phyloP scores from a whole-genome alignment of 345 rosid genomes.

The Linum trigynum region DNA sequence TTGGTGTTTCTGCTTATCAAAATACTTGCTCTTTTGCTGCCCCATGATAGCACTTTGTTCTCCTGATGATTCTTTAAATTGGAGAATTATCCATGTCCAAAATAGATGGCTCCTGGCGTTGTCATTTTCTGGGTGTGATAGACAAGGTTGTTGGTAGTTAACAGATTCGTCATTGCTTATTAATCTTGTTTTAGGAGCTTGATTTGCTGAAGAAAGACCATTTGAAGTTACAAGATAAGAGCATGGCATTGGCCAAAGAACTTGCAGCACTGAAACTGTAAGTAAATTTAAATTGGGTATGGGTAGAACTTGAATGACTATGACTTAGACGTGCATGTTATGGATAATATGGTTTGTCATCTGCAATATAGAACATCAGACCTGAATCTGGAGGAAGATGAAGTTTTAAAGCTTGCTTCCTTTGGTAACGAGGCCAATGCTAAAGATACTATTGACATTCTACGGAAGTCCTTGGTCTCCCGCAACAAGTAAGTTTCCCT shows the following conservation, averaged over 20 bases:
- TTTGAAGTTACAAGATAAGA: constrained; percentile 53
- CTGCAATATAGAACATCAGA: constrained; percentile 54
- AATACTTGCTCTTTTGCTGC: too few species aligned
- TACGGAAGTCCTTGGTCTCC: constrained; percentile 59
- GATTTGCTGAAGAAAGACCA: constrained; percentile 36
- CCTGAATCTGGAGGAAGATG: constrained; percentile 69
- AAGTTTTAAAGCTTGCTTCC: constrained; percentile 58
- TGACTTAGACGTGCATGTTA: neutral
- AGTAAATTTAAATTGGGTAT: constrained; percentile 14
- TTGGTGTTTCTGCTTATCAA: too few species aligned
- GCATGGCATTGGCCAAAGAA: constrained; percentile 84
- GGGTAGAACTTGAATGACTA: neutral
- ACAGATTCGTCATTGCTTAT: too few species aligned
- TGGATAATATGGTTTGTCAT: constrained; percentile 6
- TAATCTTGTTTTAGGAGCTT: constrained; percentile 42
- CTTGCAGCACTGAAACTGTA: constrained; percentile 81
- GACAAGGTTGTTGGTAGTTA: constrained; percentile 7
- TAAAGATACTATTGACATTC: constrained; percentile 63
- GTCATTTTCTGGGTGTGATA: neutral
- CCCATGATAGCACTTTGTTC: neutral
- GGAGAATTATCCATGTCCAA: neutral
- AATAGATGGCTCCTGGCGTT: neutral
- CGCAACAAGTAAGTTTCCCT: constrained; percentile 52
- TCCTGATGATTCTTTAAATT: neutral
- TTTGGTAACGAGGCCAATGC: constrained; percentile 55